Conservation (phyloP, 2,329 filamentous ascomycete species). For the Xylariaceae sp. region DNA sequence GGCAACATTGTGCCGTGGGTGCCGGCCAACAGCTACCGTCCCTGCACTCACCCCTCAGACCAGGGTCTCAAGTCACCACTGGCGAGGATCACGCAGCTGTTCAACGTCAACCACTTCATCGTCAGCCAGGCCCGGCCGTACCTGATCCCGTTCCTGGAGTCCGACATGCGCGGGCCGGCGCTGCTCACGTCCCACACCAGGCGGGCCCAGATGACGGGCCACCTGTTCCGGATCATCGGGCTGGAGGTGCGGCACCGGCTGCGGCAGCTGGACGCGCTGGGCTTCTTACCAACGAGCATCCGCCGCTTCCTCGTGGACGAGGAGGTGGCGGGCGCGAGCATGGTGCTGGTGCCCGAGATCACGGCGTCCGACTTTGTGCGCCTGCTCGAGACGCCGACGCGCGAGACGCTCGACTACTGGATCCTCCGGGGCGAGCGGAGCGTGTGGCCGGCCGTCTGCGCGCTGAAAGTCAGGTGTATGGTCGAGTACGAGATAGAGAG, state of each 20-base stretch:
- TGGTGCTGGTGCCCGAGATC: slow-evolving; percentile 79
- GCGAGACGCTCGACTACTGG: slow-evolving; percentile 75
- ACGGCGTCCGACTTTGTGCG: slow-evolving; percentile 66
- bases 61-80: slow-evolving; percentile 61
- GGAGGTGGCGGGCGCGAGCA: slow-evolving; percentile 67
- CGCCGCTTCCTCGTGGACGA: slow-evolving; percentile 78
- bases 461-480: slow-evolving; percentile 73
- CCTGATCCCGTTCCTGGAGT: slow-evolving; percentile 76
- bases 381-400: slow-evolving; percentile 76
- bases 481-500: slow-evolving; percentile 84
- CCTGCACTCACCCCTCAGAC: slow-evolving; percentile 62
- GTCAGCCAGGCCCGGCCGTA: slow-evolving; percentile 89
- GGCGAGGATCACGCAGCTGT: slow-evolving; percentile 70
- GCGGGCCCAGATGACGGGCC: slow-evolving; percentile 52
- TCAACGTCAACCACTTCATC: slow-evolving; percentile 94
- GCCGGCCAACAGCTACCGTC: slow-evolving; percentile 59
- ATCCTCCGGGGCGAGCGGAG: slow-evolving; percentile 77
- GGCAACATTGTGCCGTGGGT: slow-evolving; percentile 72
- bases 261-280: slow-evolving; percentile 72
- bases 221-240: slow-evolving; percentile 62
- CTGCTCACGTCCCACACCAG: slow-evolving; percentile 53
- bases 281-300: slow-evolving; percentile 63
- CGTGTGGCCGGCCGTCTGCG: slow-evolving; percentile 85
- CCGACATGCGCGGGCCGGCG: slow-evolving; percentile 71
- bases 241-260: slow-evolving; percentile 77